Evolutionary conservation across 495 filamentous ascomycete genomes (phyloP), one percentile per base, ranked within the genome.

Genomic region (Glutinoglossum americanum): DNA sequence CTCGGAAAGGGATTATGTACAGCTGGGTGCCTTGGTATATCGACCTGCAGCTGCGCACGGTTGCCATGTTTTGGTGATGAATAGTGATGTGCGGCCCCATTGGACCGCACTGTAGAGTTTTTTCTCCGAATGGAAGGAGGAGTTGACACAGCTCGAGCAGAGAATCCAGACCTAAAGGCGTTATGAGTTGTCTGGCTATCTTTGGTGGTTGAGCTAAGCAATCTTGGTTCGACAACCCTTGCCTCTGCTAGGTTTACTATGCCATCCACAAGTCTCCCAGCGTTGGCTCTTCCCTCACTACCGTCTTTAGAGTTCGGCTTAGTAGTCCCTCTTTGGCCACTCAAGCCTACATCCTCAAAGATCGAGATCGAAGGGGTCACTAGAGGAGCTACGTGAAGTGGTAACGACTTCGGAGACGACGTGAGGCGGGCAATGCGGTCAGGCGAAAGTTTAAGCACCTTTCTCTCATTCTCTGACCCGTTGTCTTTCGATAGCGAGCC

Each of bases 351-450:
- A 27, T 17, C 26, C 25, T 21, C 49, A 32, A 53, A 11, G 13
- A 53, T 10, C 13, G 49, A 53, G 8, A 27, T 32, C 1, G 30
- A 11, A 1, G 49, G 25, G 49, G 49, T 2, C 6, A n/a, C 19
- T 17, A 65, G 59, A 8, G 72, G 17, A 68, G 49, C 2, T 69
- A 69, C 35, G 72, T 64, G 23, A 57, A 67, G 39, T 21, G 74
- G 74, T 0, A 77, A 63, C 19, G 72, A 76, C 47, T 76, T 72
- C 21, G 76, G 74, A 0, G 77, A 72, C 6, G 72, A 68, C 0
- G 76, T 74, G 41, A 81, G 63, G 41, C 75, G 74, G 33, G 75
- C 68, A 33, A 80, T 74, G 66, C 79, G 73, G 58, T 70, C 72
- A 0, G 76, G 75, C 0, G 77, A 80, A 28, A 81, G 71, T 44